Percentiles rank a stretch among this genome's conserved stretches.
Conservation (phyloP, 441 rosid genomes). For the Kokia cookei region DNA sequence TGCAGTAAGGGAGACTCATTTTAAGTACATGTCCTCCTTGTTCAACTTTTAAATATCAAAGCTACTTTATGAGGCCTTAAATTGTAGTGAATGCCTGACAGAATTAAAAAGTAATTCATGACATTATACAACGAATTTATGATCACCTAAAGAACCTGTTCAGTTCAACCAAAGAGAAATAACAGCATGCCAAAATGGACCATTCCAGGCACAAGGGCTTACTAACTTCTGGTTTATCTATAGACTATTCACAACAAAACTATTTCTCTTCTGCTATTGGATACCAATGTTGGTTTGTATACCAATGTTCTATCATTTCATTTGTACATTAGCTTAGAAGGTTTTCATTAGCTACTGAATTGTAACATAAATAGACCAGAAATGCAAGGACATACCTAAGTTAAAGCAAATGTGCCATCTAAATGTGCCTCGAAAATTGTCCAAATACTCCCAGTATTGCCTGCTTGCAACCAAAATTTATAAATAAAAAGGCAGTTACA, state of each 20-base stretch:
- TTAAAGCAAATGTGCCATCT: constrained; percentile 99
- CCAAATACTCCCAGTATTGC: constrained; percentile 61
- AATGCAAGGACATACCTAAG: constrained; percentile 51
- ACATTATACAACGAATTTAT: neutral
- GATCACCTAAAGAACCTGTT: neutral
- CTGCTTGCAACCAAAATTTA: constrained; percentile 29
- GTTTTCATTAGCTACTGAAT: neutral
- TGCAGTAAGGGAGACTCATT: neutral
- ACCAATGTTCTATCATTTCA: neutral
- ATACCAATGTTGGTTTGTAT: neutral
- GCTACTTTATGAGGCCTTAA: neutral
- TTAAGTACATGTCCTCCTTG: neutral
- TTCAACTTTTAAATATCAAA: neutral
- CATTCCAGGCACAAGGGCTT: neutral
- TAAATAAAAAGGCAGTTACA: neutral
- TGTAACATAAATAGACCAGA: neutral
- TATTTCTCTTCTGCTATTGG: neutral
- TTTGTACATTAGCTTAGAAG: neutral
- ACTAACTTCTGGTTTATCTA: neutral
- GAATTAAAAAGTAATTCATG: neutral
- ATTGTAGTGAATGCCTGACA: neutral
- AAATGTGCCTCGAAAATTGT: constrained; percentile 78
- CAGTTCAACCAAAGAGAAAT: neutral
- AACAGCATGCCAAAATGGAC: neutral
- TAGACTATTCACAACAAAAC: neutral